Percentiles rank a stretch among this genome's conserved stretches.
Conservation (phyloP, 371 early-diverging fungal genomes). For the Rhizomucor miehei region DNA sequence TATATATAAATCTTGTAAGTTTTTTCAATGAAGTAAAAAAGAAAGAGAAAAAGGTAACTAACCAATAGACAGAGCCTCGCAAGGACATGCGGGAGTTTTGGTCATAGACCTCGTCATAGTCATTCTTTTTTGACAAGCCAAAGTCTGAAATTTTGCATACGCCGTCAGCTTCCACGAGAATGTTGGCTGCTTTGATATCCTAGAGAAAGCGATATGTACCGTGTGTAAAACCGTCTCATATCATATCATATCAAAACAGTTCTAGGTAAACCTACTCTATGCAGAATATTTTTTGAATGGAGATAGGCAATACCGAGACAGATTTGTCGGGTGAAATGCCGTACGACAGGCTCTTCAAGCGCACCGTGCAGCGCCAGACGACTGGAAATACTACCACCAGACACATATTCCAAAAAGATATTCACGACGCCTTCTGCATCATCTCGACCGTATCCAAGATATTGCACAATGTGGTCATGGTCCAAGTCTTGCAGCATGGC, state of each 20-base stretch:
- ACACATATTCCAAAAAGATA: constrained; percentile 91
- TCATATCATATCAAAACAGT: not conserved
- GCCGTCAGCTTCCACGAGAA: constrained; percentile 79
- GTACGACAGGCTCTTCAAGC: constrained; percentile 69
- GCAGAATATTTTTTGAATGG: constrained; percentile 88
- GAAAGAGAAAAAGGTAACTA: not conserved
- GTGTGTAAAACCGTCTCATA: too few species aligned
- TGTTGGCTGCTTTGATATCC: constrained; percentile 97
- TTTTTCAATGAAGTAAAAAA: not conserved
- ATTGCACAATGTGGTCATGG: constrained; percentile 82
- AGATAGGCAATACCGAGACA: constrained; percentile 86
- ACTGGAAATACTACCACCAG: constrained; percentile 79
- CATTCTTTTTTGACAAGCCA: constrained; percentile 89
- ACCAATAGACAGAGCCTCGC: constrained; percentile 19
- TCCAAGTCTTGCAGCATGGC: constrained; percentile 81
- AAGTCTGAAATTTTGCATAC: constrained; percentile 97
- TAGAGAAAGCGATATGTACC: too few species aligned
- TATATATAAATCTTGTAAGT: not conserved
- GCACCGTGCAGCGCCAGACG: constrained; percentile 69
- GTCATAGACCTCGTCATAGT: constrained; percentile 50
- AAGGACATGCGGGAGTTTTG: constrained; percentile 24
- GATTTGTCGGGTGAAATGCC: constrained; percentile 87
- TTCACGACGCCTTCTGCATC: constrained; percentile 62
- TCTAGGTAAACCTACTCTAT: constrained; percentile 41
- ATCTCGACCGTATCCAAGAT: constrained; percentile 70